Evolutionary conservation across 2,329 filamentous ascomycete species (phyloP).

Genomic region (Fusarium sambucinum): DNA sequence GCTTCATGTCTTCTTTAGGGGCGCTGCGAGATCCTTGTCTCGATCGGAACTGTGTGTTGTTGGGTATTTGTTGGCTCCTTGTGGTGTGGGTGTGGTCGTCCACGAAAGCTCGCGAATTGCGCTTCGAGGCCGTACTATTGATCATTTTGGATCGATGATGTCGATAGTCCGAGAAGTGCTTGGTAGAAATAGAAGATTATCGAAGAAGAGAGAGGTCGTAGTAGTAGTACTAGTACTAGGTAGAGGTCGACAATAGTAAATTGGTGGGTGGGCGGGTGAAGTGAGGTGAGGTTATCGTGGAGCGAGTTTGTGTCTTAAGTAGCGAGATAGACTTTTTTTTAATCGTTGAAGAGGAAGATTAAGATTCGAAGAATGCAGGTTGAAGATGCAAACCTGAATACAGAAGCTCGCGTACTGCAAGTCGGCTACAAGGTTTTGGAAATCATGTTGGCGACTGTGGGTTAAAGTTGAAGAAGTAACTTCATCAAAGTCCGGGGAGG

Average conservation of each 20-base stretch:
- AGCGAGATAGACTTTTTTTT: conserved; percentile 15
- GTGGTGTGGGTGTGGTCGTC: conserved; percentile 32
- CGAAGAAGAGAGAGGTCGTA: not conserved
- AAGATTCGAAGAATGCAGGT: conserved; percentile 25
- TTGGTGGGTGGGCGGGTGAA: conserved; percentile 16
- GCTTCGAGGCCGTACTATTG: conserved; percentile 42
- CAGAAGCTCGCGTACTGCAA: conserved; percentile 43
- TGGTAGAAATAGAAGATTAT: not conserved
- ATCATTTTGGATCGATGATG: not conserved
- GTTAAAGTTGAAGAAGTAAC: conserved; percentile 44
- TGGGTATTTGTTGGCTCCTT: conserved; percentile 26
- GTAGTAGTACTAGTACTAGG: conserved; percentile 4
- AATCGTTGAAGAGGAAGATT: not conserved
- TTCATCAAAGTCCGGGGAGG: conserved; percentile 32
- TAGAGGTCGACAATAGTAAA: conserved; percentile 10
- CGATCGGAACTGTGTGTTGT: conserved; percentile 44
- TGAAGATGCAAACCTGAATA: conserved; percentile 33
- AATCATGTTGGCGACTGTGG: conserved; percentile 46
- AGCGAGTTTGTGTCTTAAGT: conserved; percentile 15
- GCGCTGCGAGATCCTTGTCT: conserved; percentile 50
- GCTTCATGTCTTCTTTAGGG: conserved; percentile 46
- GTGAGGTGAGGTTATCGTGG: conserved; percentile 9
- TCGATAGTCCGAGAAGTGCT: not conserved
- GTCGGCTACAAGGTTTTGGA: conserved; percentile 41
- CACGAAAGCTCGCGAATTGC: conserved; percentile 40